Conservation (phyloP, 805 yeast species). For the Komagataella phaffii region DNA sequence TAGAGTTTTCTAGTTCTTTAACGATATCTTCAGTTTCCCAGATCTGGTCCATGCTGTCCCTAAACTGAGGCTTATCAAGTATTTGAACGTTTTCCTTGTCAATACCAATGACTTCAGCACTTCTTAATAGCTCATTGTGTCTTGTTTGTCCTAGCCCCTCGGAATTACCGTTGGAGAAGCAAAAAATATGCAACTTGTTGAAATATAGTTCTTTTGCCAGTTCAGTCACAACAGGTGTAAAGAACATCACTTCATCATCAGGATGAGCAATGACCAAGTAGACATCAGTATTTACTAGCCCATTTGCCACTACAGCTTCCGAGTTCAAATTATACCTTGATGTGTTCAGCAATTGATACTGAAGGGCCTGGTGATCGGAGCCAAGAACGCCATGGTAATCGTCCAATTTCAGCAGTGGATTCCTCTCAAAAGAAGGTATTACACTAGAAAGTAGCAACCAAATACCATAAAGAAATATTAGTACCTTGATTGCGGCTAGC, state of each 20-base stretch:
- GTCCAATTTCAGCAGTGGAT: not conserved
- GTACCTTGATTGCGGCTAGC: not conserved
- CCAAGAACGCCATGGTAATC: not conserved
- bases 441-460: constrained; percentile 3
- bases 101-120: constrained; percentile 43
- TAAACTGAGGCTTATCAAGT: constrained; percentile 24
- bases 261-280: constrained; percentile 74
- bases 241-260: constrained; percentile 97
- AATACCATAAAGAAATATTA: not conserved
- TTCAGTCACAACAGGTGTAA: constrained; percentile 63
- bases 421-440: not conserved
- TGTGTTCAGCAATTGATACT: not conserved
- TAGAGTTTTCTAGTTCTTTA: constrained; percentile 16
- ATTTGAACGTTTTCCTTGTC: constrained; percentile 26
- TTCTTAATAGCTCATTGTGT: constrained; percentile 38
- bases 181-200: constrained; percentile 44
- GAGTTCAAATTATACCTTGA: constrained; percentile 11
- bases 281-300: constrained; percentile 10
- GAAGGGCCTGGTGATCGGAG: not conserved
- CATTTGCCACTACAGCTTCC: constrained; percentile 6
- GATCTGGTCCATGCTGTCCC: constrained; percentile 50
- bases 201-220: constrained; percentile 28
- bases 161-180: constrained; percentile 69
- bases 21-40: constrained; percentile 48
- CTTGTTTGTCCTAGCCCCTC: constrained; percentile 62